Percentiles rank a stretch among this genome's conserved stretches.
phyloP scores from a whole-genome alignment of 495 filamentous ascomycete species.

The Trichoderma erinaceum region DNA sequence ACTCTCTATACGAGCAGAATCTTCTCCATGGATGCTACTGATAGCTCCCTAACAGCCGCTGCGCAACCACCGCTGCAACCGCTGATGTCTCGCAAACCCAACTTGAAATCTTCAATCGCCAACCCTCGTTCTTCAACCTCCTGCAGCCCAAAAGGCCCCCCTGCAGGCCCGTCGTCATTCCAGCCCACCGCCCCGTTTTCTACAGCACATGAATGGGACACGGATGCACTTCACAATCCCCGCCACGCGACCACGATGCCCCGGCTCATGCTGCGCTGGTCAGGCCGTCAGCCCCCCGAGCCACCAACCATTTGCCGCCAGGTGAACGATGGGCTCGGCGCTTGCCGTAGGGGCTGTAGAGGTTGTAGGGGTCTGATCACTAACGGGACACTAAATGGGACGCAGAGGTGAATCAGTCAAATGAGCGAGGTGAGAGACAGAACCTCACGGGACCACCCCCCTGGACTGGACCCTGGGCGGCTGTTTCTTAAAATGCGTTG shows the following conservation, averaged over 20 bases:
- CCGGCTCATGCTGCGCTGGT: background rate
- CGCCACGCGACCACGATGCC: background rate
- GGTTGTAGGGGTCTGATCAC: background rate
- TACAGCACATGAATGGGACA: background rate
- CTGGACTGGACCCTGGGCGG: background rate
- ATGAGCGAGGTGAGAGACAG: background rate
- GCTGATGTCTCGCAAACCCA: background rate
- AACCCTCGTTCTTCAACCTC: background rate
- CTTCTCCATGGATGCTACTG: background rate
- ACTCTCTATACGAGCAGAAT: background rate
- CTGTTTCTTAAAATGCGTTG: background rate
- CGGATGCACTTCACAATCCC: background rate
- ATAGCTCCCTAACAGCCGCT: background rate
- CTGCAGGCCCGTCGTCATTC: background rate
- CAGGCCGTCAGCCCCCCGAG: constrained; percentile 1
- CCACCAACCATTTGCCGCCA: constrained; percentile 11
- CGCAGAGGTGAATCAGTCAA: background rate
- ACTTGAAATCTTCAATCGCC: background rate
- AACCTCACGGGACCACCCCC: background rate
- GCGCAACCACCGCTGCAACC: background rate
- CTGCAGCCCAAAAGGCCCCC: background rate
- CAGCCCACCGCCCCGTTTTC: background rate
- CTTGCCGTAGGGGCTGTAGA: background rate
- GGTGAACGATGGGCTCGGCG: background rate
- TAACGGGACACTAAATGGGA: background rate